phyloP scores from a whole-genome alignment of 225 moss, liverwort and hornwort genomes.

The Physcomitrellopsis africana region DNA sequence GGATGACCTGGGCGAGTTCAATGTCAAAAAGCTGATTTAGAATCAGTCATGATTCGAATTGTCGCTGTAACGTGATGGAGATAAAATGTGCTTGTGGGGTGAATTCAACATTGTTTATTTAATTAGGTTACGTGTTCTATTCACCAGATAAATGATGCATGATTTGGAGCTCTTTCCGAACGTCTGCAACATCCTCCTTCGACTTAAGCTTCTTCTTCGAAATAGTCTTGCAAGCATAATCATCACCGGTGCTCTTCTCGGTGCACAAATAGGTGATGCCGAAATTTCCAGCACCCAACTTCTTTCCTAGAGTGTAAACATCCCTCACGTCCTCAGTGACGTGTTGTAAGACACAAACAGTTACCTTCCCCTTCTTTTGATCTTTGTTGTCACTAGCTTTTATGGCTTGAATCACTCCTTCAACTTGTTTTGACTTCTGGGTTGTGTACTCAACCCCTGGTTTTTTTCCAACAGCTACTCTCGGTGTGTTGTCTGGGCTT shows the following conservation, averaged over 20 bases:
- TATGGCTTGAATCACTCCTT: constrained; percentile 49
- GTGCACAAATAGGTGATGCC: constrained; percentile 44
- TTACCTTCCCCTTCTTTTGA: constrained; percentile 33
- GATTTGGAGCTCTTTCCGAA: constrained; percentile 53
- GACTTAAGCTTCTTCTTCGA: constrained; percentile 51
- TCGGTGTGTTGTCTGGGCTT: constrained; percentile 29
- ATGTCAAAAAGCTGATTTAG: not conserved
- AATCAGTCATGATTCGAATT: too few relatives aligned
- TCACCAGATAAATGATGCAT: constrained; percentile 61
- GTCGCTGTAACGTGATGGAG: too few relatives aligned
- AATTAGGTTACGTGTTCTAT: rapidly evolving
- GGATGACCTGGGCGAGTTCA: constrained; percentile 41
- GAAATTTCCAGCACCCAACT: constrained; percentile 51
- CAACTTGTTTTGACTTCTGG: constrained; percentile 57
- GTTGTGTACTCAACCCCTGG: not conserved
- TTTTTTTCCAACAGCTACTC: not conserved
- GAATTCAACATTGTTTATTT: too few relatives aligned
- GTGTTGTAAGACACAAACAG: constrained; percentile 39
- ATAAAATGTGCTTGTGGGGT: too few relatives aligned
- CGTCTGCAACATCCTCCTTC: constrained; percentile 34
- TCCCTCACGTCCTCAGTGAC: constrained; percentile 39
- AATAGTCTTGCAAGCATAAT: constrained; percentile 64
- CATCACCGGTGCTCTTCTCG: constrained; percentile 43
- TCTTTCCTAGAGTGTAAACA: constrained; percentile 43
- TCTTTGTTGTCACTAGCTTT: constrained; percentile 19